Percentiles rank a stretch among this genome's conserved stretches.
These are phyloP conservation scores for Cercospora sojina DNA, from an alignment of 2,329 filamentous ascomycete species.

Conservation along the genomic window DNA sequence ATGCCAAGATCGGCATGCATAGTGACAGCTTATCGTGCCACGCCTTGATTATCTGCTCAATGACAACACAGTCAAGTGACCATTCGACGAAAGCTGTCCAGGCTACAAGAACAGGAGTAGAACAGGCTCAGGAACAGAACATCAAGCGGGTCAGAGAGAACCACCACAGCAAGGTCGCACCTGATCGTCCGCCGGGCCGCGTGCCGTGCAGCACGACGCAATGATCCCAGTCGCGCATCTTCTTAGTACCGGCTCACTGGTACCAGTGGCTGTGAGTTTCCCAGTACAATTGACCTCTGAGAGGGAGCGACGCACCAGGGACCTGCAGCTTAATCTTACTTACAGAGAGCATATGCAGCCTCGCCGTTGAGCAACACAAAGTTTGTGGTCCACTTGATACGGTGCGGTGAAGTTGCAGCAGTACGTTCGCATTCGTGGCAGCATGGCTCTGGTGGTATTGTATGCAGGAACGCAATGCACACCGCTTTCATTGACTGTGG, in stretches of 20 bases:
- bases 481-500: background rate
- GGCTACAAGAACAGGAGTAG: background rate
- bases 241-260: conserved; percentile 1
- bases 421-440: background rate
- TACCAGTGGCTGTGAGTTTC: background rate
- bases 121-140: background rate
- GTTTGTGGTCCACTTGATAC: background rate
- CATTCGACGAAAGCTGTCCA: background rate
- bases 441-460: background rate
- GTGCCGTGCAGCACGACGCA: background rate
- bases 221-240: background rate
- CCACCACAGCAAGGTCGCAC: background rate
- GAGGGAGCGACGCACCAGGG: background rate
- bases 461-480: background rate
- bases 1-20: background rate
- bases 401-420: background rate
- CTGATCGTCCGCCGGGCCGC: background rate
- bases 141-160: background rate
- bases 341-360: background rate
- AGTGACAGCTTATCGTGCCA: background rate
- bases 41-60: background rate
- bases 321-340: background rate
- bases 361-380: background rate
- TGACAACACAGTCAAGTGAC: background rate
- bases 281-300: background rate